Evolutionary conservation across 371 early-diverging fungal genomes (phyloP).

Genomic region (Actinomortierella ambigua): DNA sequence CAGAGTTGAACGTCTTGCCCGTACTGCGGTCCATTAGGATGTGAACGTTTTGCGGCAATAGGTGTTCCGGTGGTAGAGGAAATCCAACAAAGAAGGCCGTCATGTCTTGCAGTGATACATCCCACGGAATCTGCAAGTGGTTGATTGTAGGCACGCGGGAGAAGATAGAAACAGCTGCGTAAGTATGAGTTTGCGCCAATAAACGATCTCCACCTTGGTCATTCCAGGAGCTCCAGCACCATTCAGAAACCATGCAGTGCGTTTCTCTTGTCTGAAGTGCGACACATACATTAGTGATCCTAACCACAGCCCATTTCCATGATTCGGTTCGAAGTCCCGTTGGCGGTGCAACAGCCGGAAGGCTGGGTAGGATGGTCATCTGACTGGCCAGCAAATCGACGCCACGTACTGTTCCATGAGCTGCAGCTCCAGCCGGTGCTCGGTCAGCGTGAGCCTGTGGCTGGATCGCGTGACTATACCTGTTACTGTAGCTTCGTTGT

Average conservation of each 20-base stretch:
- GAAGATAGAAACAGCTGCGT: no score
- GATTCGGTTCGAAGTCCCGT: conserved; percentile 17
- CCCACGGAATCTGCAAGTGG: conserved; percentile 45
- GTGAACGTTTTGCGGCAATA: conserved; percentile 47
- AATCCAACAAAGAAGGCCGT: conserved; percentile 25
- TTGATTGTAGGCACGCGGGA: no score
- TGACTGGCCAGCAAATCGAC: no score
- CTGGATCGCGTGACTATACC: no score
- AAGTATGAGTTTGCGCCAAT: no score
- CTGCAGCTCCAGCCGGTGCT: no score
- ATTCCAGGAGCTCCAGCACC: background rate
- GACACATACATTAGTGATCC: conserved; percentile 41
- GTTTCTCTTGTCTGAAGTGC: no score
- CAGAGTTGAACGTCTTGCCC: conserved; percentile 54
- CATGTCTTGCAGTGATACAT: conserved; percentile 42
- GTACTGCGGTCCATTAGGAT: conserved; percentile 54
- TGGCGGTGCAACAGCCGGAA: conserved; percentile 23
- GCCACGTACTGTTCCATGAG: no score
- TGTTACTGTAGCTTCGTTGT: no score
- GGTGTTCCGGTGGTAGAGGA: conserved; percentile 27
- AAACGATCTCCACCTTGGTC: no score
- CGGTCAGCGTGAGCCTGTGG: no score
- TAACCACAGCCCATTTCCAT: conserved; percentile 39
- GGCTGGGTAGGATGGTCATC: conserved; percentile 18
- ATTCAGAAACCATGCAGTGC: no score